Base-by-base conservation (phyloP, 106 monocot species). In the Dendrobium officinale region DNA sequence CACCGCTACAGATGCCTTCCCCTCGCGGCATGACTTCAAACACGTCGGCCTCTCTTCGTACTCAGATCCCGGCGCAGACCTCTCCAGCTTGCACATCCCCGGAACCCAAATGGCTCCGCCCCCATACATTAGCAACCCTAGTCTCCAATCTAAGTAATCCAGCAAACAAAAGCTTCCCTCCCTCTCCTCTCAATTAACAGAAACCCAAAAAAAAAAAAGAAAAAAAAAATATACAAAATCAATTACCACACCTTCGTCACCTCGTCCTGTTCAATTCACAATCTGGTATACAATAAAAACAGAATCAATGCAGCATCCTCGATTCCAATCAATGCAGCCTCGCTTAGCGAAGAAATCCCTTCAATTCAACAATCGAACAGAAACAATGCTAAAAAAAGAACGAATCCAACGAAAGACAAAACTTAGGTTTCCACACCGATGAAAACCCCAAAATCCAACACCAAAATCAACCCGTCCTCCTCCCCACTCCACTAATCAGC, bases 1-100 rank as follows among this genome's bases (percentile, higher is more conserved):
- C 79, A 16, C 72, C 85, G 55, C 81, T 70, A 17, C 74, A 42
- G 45, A 67, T 9, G 26, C 13, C 76, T 51, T 51, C n/a, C 44
- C 68, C 17, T 48, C 72, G 10, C 66, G 33, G 47, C 66, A 24
- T 48, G 59, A 55, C 73, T 85, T 88, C 79, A 84, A 33, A 42
- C 80, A 77, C 78, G 81, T 67, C 22, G 84, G 55, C 77, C 47
- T 79, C 29, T 66, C 86, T 10, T 27, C 76, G 76, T 51, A 76
- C 49, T 76, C 76, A 76, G 76, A 76, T 76, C 78, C 78, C 58
- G 40, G 10, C 54, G 10, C 13, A 15, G 51, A 51, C 15, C 51
- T 51, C 51, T 51, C 51, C 75, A 47, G 19, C 75, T 42, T 75
- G 43, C 19, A 20, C 44, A 47, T 75, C 75, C 44, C n/a, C 19